These are phyloP conservation scores for Metschnikowia chrysomelidarum DNA, from an alignment of 805 yeast genomes.

Conservation along the genomic window DNA sequence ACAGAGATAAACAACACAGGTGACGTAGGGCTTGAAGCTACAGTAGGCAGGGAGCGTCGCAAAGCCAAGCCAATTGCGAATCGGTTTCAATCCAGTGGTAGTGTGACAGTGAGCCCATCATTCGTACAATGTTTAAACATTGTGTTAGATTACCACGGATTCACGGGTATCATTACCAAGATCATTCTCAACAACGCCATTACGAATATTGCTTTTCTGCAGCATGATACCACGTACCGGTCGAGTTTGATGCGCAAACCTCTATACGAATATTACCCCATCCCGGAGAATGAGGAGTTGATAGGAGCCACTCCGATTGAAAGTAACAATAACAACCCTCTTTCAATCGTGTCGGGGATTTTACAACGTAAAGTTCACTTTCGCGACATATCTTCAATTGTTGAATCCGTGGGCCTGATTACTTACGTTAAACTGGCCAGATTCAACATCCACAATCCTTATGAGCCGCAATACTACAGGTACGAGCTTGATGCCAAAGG, in stretches of 20 bases:
- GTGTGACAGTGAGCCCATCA: conserved; percentile 13
- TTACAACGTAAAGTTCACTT: conserved; percentile 21
- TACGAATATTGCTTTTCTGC: conserved; percentile 13
- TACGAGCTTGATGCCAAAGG: conserved; percentile 26
- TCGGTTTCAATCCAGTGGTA: conserved; percentile 11
- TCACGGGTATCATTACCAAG: conserved; percentile 17
- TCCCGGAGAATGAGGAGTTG: conserved; percentile 7
- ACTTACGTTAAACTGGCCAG: conserved; percentile 23
- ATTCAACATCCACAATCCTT: conserved; percentile 25
- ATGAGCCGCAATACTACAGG: conserved; percentile 32
- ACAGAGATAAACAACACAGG: too few species aligned
- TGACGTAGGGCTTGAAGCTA: too few species aligned
- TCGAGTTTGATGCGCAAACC: conserved; percentile 3
- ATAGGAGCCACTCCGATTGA: conserved; percentile 8
- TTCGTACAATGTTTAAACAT: conserved; percentile 22
- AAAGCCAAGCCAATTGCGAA: conserved; percentile 13
- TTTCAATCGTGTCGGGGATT: conserved; percentile 15
- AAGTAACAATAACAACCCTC: background rate
- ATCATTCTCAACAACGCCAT: conserved; percentile 15
- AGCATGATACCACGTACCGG: conserved; percentile 10
- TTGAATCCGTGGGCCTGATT: conserved; percentile 22
- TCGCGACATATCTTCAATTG: conserved; percentile 19
- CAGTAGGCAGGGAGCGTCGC: conserved; percentile 12
- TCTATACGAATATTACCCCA: conserved; percentile 6
- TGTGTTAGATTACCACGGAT: conserved; percentile 22